Evolutionary conservation across 352 stramenopile species (phyloP).

Genomic region (Lagenidium sp.): DNA sequence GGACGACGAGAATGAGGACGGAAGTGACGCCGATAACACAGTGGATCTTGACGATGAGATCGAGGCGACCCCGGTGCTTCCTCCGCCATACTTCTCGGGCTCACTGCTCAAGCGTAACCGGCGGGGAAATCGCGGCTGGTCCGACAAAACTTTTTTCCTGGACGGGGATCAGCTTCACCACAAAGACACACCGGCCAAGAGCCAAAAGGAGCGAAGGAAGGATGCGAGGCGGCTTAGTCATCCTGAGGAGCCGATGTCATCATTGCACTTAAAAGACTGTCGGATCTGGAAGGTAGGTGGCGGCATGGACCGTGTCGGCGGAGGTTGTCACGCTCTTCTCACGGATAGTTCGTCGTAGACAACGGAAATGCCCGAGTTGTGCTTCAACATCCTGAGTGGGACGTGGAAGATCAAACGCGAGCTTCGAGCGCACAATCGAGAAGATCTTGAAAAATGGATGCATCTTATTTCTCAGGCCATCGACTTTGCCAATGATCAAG

Average conservation of each 20-base stretch:
- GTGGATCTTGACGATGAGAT: conserved; percentile 26
- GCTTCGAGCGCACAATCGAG: conserved; percentile 44
- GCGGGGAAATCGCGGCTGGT: conserved; percentile 57
- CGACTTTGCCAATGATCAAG: conserved; percentile 57
- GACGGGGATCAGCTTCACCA: conserved; percentile 70
- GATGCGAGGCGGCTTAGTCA: conserved; percentile 1
- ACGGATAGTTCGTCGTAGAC: conserved; percentile 18
- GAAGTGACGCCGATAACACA: conserved; percentile 23
- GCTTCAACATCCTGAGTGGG: conserved; percentile 67
- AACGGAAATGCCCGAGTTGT: conserved; percentile 76
- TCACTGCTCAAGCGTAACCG: conserved; percentile 68
- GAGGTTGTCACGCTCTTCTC: not conserved
- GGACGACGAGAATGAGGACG: conserved; percentile 40
- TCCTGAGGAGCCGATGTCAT: conserved; percentile 27
- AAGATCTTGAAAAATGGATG: conserved; percentile 67
- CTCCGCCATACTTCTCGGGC: conserved; percentile 39
- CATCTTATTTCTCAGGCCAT: conserved; percentile 65
- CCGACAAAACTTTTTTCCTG: conserved; percentile 60
- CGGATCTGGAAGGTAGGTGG: conserved; percentile 61
- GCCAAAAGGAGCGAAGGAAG: not conserved
- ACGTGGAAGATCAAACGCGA: conserved; percentile 82
- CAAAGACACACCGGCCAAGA: conserved; percentile 26
- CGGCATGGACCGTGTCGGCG: too few species aligned
- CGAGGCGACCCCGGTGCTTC: conserved; percentile 18
- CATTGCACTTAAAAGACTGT: conserved; percentile 52